Percentiles rank a stretch among this genome's conserved stretches.
Evolutionary conservation across 805 yeast species (phyloP).

Genomic region (Candida railenensis): DNA sequence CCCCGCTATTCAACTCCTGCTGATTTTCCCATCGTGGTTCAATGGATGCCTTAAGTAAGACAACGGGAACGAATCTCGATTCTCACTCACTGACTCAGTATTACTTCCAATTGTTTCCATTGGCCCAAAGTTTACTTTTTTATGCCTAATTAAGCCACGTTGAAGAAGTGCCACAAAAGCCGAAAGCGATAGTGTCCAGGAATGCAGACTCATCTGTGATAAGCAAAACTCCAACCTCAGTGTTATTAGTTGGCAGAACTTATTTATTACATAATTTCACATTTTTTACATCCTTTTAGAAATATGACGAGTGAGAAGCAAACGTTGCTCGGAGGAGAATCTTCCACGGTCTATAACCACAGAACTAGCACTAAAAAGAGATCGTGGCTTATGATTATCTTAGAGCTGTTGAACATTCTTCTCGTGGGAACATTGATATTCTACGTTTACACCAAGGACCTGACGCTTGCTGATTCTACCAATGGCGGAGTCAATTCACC

Average conservation of each 20-base stretch:
- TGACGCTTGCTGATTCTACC: neutral
- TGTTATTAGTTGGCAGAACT: no score
- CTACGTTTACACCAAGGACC: slow-evolving; percentile 2
- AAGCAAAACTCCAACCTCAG: no score
- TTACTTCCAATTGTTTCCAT: neutral
- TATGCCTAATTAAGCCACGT: neutral
- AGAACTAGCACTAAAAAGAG: slow-evolving; percentile 4
- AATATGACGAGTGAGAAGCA: slow-evolving; percentile 7
- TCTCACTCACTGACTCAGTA: no score
- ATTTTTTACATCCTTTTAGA: neutral
- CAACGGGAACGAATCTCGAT: no score
- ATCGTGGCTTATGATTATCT: slow-evolving; percentile 4
- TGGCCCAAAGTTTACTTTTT: neutral
- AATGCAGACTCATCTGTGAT: neutral
- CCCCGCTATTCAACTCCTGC: no score
- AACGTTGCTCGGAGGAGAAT: slow-evolving; percentile 7
- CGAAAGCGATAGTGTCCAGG: neutral
- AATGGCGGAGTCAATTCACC: neutral
- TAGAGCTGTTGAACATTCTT: slow-evolving; percentile 6
- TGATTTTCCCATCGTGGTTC: no score
- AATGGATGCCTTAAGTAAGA: no score
- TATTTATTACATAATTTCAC: neutral
- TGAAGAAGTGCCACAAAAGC: neutral
- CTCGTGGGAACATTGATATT: slow-evolving; percentile 6
- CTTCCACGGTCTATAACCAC: slow-evolving; percentile 6